Percentiles rank a stretch among this genome's conserved stretches.
Conservation (phyloP, 345 rosid genomes). For the Syzygium aromaticum region DNA sequence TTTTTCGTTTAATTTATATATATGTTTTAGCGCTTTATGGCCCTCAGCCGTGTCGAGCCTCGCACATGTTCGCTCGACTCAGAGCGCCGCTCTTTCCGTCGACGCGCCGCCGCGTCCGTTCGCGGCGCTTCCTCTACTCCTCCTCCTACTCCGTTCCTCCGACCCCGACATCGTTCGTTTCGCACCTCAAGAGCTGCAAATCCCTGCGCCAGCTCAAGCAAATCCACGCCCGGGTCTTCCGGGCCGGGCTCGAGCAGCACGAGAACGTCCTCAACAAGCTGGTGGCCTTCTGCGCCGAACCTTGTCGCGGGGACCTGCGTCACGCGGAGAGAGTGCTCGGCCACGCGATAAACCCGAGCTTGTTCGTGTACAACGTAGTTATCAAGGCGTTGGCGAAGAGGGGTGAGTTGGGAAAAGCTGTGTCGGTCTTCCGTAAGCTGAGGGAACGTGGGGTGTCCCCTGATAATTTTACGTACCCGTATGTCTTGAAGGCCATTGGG, state of each 20-base stretch:
- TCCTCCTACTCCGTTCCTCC: slow-evolving; percentile 2
- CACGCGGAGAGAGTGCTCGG: slow-evolving; percentile 25
- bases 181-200: slow-evolving; percentile 28
- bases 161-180: slow-evolving; percentile 12
- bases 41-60: not conserved
- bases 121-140: not conserved
- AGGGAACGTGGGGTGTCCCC: slow-evolving; percentile 48
- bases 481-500: slow-evolving; percentile 33
- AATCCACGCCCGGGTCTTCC: slow-evolving; percentile 39
- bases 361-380: slow-evolving; percentile 43
- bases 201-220: slow-evolving; percentile 29
- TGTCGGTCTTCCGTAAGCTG: slow-evolving; percentile 32
- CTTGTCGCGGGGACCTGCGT: slow-evolving; percentile 17
- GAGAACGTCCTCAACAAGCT: slow-evolving; percentile 28
- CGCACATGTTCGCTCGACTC: not conserved
- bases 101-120: not conserved
- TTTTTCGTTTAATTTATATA: too few relatives aligned
- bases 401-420: slow-evolving; percentile 26
- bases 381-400: slow-evolving; percentile 44
- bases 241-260: slow-evolving; percentile 27
- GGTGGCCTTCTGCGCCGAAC: slow-evolving; percentile 26
- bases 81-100: not conserved
- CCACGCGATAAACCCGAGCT: slow-evolving; percentile 19
- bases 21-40: not conserved
- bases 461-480: slow-evolving; percentile 72